Percentiles rank a stretch among this genome's conserved stretches.
Conservation (phyloP, 768 basidiomycete genomes). For the Clitopilus passeckerianus region DNA sequence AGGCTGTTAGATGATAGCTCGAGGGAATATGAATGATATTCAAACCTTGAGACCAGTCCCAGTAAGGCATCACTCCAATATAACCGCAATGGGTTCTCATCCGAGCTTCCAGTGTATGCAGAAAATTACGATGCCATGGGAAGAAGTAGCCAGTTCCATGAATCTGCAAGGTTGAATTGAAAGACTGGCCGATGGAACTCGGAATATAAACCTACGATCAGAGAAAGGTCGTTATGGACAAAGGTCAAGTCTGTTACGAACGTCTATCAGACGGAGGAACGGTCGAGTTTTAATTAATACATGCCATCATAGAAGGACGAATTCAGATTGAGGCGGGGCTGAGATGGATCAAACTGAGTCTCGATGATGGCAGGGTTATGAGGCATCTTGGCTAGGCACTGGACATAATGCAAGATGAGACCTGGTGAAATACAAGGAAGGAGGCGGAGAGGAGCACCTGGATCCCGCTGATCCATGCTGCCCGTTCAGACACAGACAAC, state of each 20-base stretch:
- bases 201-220: background rate
- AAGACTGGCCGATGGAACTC: background rate
- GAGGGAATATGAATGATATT: background rate
- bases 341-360: background rate
- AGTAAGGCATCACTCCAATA: background rate
- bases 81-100: background rate
- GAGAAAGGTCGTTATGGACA: background rate
- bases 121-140: background rate
- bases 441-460: background rate
- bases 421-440: background rate
- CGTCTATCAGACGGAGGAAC: background rate
- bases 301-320: background rate
- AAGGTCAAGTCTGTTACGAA: background rate
- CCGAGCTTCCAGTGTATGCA: background rate
- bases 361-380: background rate
- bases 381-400: background rate
- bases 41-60: background rate
- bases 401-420: background rate
- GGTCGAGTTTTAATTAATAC: background rate
- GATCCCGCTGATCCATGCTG: constrained; percentile 48
- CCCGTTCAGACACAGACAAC: constrained; percentile 66
- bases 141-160: background rate
- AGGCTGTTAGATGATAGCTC: background rate
- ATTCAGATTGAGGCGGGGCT: background rate
- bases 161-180: background rate